Evolutionary conservation across 306 rosid genomes (phyloP).

Genomic region (Spatholobus suberectus): DNA sequence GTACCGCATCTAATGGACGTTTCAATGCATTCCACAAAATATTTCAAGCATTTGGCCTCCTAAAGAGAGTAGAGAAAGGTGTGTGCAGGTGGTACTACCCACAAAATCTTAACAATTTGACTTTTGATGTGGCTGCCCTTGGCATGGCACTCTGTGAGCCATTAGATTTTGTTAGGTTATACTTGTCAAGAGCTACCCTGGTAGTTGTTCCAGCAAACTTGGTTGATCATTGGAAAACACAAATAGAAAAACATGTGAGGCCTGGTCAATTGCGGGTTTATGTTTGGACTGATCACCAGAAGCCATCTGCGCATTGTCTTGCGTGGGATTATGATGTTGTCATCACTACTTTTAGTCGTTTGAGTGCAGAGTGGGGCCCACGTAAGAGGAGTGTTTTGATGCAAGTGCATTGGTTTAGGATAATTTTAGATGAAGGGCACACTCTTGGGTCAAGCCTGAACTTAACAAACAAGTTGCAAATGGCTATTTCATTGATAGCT

Average conservation of each 20-base stretch:
- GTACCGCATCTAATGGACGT: slow-evolving; percentile 46
- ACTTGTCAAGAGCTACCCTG: slow-evolving; percentile 92
- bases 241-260: slow-evolving; percentile 87
- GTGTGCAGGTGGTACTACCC: slow-evolving; percentile 81
- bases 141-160: slow-evolving; percentile 77
- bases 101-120: slow-evolving; percentile 70
- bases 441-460: slow-evolving; percentile 94
- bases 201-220: slow-evolving; percentile 93
- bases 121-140: slow-evolving; percentile 88
- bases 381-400: slow-evolving; percentile 71
- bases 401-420: slow-evolving; percentile 96
- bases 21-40: slow-evolving; percentile 61
- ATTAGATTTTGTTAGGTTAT: slow-evolving; percentile 76
- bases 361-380: slow-evolving; percentile 94
- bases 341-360: slow-evolving; percentile 88
- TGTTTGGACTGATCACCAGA: slow-evolving; percentile 76
- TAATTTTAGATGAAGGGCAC: slow-evolving; percentile 97
- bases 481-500: slow-evolving; percentile 93
- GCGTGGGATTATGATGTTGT: slow-evolving; percentile 98
- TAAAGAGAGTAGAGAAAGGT: slow-evolving; percentile 71
- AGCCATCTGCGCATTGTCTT: slow-evolving; percentile 82
- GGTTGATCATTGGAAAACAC: slow-evolving; percentile 92
- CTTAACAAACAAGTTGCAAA: slow-evolving; percentile 94
- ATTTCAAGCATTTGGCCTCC: slow-evolving; percentile 87
- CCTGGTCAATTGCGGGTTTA: slow-evolving; percentile 75